Percentiles rank a stretch among this genome's conserved stretches.
Conservation (phyloP, 1,284 basidiomycete species). For the Ceratobasidium sp. region DNA sequence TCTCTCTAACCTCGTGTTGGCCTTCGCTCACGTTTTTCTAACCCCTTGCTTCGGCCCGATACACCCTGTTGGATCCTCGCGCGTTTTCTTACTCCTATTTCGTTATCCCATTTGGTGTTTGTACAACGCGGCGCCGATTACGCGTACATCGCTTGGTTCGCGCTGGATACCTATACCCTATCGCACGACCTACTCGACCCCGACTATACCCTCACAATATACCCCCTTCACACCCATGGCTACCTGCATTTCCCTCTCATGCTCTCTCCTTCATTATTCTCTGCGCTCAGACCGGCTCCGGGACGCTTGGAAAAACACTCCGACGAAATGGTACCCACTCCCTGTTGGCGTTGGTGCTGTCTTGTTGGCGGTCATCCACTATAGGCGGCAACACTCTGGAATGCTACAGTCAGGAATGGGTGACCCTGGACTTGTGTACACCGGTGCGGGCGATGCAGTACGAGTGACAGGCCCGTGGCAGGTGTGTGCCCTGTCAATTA, state of each 20-base stretch:
- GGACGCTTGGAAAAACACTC: constrained; percentile 87
- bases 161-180: constrained; percentile 9
- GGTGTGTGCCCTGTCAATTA: constrained; percentile 62
- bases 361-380: constrained; percentile 85
- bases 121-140: constrained; percentile 7
- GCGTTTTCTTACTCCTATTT: constrained; percentile 14
- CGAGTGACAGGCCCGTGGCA: constrained; percentile 94
- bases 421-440: constrained; percentile 11
- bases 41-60: not conserved
- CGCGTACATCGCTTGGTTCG: constrained; percentile 12
- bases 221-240: not conserved
- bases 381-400: constrained; percentile 56
- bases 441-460: constrained; percentile 59
- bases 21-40: constrained; percentile 16
- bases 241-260: not conserved
- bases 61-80: not conserved
- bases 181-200: not conserved
- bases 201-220: not conserved
- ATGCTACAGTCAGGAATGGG: not conserved
- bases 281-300: constrained; percentile 56
- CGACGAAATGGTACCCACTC: constrained; percentile 95
- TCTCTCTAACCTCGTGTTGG: not conserved
- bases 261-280: constrained; percentile 6
- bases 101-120: constrained; percentile 5
- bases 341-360: constrained; percentile 92